Evolutionary conservation across 148 eudicot species (phyloP), one percentile per base, ranked within the genome.

Genomic region (Linanthus parryae): DNA sequence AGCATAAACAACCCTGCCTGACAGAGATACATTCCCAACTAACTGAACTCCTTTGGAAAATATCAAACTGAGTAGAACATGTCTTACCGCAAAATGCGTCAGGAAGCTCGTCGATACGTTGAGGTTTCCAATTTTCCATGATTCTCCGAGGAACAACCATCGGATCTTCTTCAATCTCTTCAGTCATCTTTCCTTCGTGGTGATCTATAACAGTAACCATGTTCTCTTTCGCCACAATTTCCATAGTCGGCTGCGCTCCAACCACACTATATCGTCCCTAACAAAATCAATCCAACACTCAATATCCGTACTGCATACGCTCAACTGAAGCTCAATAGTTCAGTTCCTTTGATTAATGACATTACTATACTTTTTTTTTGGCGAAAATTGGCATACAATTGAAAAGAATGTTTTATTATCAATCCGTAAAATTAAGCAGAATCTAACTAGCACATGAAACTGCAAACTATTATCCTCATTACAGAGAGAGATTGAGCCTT

Each of bases 171-270:
- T 63, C 88, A 56, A 63, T 53, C 71, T 84, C 73, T 62, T 84
- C 92, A 1, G 80, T 80, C 67, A 63, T 80, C 64, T 26, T 50
- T 69, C 96, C 92, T 55, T 59, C 69, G 44, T 43, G 65, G 62
- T 94, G 99, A 63, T 94, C 96, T 81, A 94, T 75, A 51, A 88
- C 65, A 8, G 95, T 88, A 64, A 88, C 96, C 69, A 55, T 13
- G 67, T 84, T 84, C 79, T 84, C 95, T 67, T 88, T 94, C 2
- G 99, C 99, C 57, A 94, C 88, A 46, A 94, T 78, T 73, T 94
- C 99, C 92, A 94, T 78, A 21, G 82, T 73, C 7, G 99, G 99
- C 55, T 94, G 99, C 58, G 99, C 99, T 63, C 99, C 99, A 58
- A 88, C 67, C 40, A 94, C 85, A 77, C 99, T 94, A 64, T 80